A percentile compares a stretch with the other conserved stretches of the same genome.
phyloP scores from a whole-genome alignment of 202 grass and related monocot species.

The Eragrostis tef region DNA sequence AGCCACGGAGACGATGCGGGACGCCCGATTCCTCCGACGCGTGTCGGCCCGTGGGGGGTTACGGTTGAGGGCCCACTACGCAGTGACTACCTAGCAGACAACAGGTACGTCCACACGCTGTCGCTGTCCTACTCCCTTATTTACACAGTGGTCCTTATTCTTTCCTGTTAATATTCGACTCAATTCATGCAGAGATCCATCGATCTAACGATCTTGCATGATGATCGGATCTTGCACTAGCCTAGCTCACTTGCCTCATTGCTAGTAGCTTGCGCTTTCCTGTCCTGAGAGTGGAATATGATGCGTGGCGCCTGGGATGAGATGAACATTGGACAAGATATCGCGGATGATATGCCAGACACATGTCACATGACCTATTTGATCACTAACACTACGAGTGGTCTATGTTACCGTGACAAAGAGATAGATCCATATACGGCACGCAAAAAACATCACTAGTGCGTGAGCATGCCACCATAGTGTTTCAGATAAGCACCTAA shows the following conservation, averaged over 20 bases:
- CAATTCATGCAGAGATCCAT: background rate
- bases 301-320: too few species aligned
- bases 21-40: background rate
- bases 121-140: too few species aligned
- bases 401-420: background rate
- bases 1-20: background rate
- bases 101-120: background rate
- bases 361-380: too few species aligned
- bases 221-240: background rate
- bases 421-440: background rate
- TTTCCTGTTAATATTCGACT: background rate
- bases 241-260: too few species aligned
- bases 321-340: too few species aligned
- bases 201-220: background rate
- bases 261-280: too few species aligned
- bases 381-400: background rate
- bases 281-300: too few species aligned
- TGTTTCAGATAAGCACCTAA: background rate
- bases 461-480: too few species aligned
- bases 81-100: background rate
- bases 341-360: too few species aligned
- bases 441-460: too few species aligned
- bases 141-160: background rate
- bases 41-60: background rate
- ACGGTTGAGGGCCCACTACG: background rate